A percentile compares a stretch with the other conserved stretches of the same genome.
Conservation (phyloP, 1,284 basidiomycete genomes). For the Fereydounia khargensis region DNA sequence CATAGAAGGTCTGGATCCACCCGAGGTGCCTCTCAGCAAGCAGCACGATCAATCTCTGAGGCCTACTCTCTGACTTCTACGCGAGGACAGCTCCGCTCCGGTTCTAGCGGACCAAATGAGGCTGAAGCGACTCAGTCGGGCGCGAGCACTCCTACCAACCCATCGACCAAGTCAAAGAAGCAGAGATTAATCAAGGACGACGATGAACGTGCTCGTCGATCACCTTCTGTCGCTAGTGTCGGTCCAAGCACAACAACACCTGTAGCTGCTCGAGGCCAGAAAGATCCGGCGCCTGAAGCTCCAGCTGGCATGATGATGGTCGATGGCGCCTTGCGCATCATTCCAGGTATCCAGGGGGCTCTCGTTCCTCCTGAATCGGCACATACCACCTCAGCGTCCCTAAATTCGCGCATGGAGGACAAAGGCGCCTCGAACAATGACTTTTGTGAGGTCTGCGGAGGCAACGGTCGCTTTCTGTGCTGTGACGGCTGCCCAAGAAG, state of each 20-base stretch:
- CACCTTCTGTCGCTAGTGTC: conserved; percentile 17
- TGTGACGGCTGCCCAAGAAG: conserved; percentile 95
- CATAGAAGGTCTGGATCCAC: conserved; percentile 1
- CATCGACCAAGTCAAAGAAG: too few relatives aligned
- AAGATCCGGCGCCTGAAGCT: too few relatives aligned
- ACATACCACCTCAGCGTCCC: conserved; percentile 8
- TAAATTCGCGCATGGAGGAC: conserved; percentile 19
- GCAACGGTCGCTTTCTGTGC: conserved; percentile 69
- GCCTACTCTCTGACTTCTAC: too few relatives aligned
- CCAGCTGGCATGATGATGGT: conserved; percentile 17
- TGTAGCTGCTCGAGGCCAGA: neutral
- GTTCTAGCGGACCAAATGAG: too few relatives aligned
- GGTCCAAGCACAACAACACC: conserved; percentile 10
- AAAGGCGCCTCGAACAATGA: conserved; percentile 73
- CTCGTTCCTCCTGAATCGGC: conserved; percentile 10
- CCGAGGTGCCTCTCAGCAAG: conserved; percentile 21
- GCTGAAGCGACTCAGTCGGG: too few relatives aligned
- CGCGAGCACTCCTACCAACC: too few relatives aligned
- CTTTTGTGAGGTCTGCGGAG: conserved; percentile 84
- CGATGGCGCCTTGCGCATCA: conserved; percentile 19
- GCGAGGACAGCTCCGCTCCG: too few relatives aligned
- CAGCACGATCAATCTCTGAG: conserved; percentile 24
- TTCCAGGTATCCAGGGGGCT: conserved; percentile 27
- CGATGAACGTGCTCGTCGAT: conserved; percentile 11
- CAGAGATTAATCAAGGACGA: conserved; percentile 16